These are phyloP conservation scores for Ananas comosus DNA, from an alignment of 176 grass and related monocot genomes.

Conservation along the genomic window DNA sequence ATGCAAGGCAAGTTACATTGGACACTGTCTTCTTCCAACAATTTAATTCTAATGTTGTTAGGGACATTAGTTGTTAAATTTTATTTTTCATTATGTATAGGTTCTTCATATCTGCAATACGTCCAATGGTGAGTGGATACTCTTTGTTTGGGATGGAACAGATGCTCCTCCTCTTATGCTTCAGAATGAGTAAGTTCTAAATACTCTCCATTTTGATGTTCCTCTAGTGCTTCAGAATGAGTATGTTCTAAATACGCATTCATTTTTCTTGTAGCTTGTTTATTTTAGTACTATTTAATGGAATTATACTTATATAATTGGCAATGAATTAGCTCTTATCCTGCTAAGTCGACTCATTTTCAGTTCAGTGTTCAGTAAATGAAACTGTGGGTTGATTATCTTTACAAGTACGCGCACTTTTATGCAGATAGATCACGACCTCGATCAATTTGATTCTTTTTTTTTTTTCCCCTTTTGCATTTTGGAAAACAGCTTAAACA, in stretches of 20 bases:
- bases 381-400: too few relatives aligned
- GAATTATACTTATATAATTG: too few relatives aligned
- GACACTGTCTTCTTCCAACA: too few relatives aligned
- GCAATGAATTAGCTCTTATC: too few relatives aligned
- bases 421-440: too few relatives aligned
- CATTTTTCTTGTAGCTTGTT: constrained; percentile 1
- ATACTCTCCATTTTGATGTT: constrained; percentile 9
- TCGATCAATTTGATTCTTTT: neutral
- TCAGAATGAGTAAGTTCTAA: constrained; percentile 23
- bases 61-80: neutral
- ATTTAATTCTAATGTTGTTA: neutral
- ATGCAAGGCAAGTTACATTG: constrained; percentile 45
- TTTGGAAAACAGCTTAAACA: constrained; percentile 26
- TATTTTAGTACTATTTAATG: too few relatives aligned
- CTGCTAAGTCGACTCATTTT: too few relatives aligned
- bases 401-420: too few relatives aligned
- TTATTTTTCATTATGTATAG: constrained; percentile 35
- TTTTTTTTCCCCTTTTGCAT: constrained; percentile 25
- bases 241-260: constrained; percentile 16
- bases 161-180: constrained; percentile 44
- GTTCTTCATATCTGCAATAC: constrained; percentile 68
- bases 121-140: constrained; percentile 37
- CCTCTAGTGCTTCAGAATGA: constrained; percentile 22
- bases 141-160: constrained; percentile 93
- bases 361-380: too few relatives aligned